Evolutionary conservation across 208 protist genomes (phyloP).

Genomic region (Novymonas esmeraldas): DNA sequence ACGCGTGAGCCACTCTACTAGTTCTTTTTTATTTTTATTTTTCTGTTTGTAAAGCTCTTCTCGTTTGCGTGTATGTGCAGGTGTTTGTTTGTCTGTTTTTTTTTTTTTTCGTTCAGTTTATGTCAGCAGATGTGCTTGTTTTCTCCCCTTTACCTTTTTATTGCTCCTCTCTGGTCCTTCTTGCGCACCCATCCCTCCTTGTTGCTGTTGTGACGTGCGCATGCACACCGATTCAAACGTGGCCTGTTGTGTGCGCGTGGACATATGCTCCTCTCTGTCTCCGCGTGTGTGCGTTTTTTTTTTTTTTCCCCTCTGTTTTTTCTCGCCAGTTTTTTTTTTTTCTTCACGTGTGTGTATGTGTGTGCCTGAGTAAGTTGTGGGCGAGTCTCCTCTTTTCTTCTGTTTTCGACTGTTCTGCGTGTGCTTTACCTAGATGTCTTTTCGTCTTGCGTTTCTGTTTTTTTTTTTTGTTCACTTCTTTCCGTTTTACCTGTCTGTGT

Average conservation of each 20-base stretch:
- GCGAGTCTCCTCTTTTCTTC: no score
- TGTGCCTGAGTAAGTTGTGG: no score
- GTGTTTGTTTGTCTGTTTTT: background rate
- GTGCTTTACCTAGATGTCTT: background rate
- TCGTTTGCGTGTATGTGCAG: background rate
- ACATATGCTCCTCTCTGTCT: constrained; percentile 5
- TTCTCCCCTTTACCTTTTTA: no score
- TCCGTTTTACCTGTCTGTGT: background rate
- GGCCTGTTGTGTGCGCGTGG: background rate
- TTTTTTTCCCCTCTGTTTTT: constrained; percentile 6
- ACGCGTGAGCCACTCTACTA: no score
- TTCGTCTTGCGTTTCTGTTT: background rate
- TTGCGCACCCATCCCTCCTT: no score
- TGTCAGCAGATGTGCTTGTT: no score
- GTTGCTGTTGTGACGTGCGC: background rate
- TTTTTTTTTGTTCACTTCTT: background rate
- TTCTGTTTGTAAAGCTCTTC: background rate
- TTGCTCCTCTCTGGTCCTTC: no score
- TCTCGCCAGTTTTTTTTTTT: background rate
- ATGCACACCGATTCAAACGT: background rate
- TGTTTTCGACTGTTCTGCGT: background rate
- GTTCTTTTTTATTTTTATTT: background rate
- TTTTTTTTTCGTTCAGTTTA: no score
- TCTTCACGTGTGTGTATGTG: background rate
- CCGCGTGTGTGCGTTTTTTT: background rate